phyloP scores from a whole-genome alignment of 108 stramenopile species.

The Discostella stelligeroides region DNA sequence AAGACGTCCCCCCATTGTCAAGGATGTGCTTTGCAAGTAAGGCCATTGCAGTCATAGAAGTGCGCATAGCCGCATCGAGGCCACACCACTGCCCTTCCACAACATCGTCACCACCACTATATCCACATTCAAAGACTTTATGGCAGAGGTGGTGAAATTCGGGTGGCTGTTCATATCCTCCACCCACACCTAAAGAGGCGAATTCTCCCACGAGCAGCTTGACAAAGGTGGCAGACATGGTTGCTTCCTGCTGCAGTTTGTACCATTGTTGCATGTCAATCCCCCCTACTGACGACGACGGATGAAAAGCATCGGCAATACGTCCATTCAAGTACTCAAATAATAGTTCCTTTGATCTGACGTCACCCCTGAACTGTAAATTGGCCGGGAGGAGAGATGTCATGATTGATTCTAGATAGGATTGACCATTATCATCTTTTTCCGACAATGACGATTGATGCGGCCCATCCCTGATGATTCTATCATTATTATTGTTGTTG shows the following conservation, averaged over 20 bases:
- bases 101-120: background rate
- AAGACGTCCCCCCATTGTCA: constrained; percentile 4
- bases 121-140: constrained; percentile 57
- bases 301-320: constrained; percentile 19
- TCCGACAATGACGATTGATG: background rate
- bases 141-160: constrained; percentile 81
- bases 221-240: constrained; percentile 59
- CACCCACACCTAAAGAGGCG: constrained; percentile 5
- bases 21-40: constrained; percentile 39
- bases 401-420: constrained; percentile 39
- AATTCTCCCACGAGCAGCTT: constrained; percentile 70
- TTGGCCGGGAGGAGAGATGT: constrained; percentile 14
- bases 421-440: constrained; percentile 17
- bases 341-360: constrained; percentile 18
- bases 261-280: constrained; percentile 24
- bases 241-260: constrained; percentile 27
- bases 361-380: constrained; percentile 17
- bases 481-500: background rate
- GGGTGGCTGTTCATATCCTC: constrained; percentile 63
- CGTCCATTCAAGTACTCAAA: constrained; percentile 25
- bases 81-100: constrained; percentile 26
- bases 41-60: constrained; percentile 39
- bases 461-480: background rate
- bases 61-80: constrained; percentile 36
- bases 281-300: constrained; percentile 36